phyloP scores from a whole-genome alignment of 2,329 filamentous ascomycete species.

The Diaporthe citri region DNA sequence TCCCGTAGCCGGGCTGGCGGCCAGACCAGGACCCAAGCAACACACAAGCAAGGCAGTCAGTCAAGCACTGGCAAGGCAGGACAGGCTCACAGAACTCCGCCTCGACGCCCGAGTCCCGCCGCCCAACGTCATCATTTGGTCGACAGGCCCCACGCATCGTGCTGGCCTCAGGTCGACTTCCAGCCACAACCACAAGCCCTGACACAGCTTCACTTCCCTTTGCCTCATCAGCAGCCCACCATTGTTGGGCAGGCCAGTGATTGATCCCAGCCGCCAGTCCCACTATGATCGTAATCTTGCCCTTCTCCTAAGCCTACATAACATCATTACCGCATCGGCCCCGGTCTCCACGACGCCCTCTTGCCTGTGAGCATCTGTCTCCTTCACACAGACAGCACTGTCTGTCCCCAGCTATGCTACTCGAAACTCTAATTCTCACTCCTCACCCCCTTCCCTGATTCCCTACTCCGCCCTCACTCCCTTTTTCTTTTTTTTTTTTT shows the following conservation, averaged over 20 bases:
- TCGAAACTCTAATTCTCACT: slow-evolving; percentile 10
- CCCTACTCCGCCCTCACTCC: background rate
- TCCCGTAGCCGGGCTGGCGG: background rate
- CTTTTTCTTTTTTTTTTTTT: background rate
- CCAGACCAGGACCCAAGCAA: background rate
- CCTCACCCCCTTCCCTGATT: background rate
- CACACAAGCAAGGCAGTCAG: background rate
- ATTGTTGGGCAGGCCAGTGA: background rate
- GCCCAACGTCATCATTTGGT: slow-evolving; percentile 27
- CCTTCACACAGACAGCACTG: background rate
- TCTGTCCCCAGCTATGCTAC: background rate
- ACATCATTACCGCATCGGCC: background rate
- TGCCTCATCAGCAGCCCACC: background rate
- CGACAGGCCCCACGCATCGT: slow-evolving; percentile 9
- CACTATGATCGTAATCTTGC: background rate
- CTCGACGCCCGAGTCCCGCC: background rate
- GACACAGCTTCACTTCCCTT: background rate
- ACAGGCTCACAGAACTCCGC: slow-evolving; percentile 26
- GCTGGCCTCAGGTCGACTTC: slow-evolving; percentile 30
- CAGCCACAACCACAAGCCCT: background rate
- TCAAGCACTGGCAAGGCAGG: background rate
- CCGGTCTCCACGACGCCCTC: background rate
- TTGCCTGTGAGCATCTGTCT: background rate
- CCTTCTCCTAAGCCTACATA: background rate
- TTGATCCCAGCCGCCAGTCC: background rate